phyloP scores from a whole-genome alignment of 345 rosid species.

The Lagerstroemia speciosa region DNA sequence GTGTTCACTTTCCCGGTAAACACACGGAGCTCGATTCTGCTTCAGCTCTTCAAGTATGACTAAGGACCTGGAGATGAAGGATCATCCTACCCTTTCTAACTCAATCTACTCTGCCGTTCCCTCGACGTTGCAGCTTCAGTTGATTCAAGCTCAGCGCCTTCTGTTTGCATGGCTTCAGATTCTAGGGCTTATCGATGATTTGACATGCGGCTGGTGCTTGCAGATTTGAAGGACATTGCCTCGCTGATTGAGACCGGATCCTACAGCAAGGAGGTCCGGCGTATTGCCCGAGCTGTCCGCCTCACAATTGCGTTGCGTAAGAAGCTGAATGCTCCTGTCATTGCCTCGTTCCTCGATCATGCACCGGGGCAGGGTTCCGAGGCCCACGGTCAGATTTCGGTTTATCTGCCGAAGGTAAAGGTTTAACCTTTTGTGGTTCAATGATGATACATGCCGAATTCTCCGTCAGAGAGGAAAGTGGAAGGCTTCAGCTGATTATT shows the following conservation, averaged over 20 bases:
- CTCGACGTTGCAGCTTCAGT: slow-evolving; percentile 50
- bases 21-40: slow-evolving; percentile 3
- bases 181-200: slow-evolving; percentile 6
- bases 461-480: neutral
- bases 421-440: neutral
- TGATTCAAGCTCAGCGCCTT: neutral
- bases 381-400: slow-evolving; percentile 38
- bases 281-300: slow-evolving; percentile 60
- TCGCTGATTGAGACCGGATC: slow-evolving; percentile 64
- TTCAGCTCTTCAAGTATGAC: slow-evolving; percentile 33
- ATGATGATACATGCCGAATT: too few species aligned
- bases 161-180: neutral
- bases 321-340: slow-evolving; percentile 42
- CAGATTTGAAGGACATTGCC: slow-evolving; percentile 75
- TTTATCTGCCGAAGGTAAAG: slow-evolving; percentile 51
- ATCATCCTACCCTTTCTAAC: slow-evolving; percentile 43
- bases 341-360: slow-evolving; percentile 52
- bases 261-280: slow-evolving; percentile 55
- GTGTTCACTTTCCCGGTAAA: neutral
- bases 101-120: slow-evolving; percentile 42
- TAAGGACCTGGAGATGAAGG: slow-evolving; percentile 80
- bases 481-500: neutral
- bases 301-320: slow-evolving; percentile 52
- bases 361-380: slow-evolving; percentile 60
- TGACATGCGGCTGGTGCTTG: neutral